Base-by-base conservation (phyloP, 371 early-diverging fungal genomes). In the Lichtheimia ramosa region DNA sequence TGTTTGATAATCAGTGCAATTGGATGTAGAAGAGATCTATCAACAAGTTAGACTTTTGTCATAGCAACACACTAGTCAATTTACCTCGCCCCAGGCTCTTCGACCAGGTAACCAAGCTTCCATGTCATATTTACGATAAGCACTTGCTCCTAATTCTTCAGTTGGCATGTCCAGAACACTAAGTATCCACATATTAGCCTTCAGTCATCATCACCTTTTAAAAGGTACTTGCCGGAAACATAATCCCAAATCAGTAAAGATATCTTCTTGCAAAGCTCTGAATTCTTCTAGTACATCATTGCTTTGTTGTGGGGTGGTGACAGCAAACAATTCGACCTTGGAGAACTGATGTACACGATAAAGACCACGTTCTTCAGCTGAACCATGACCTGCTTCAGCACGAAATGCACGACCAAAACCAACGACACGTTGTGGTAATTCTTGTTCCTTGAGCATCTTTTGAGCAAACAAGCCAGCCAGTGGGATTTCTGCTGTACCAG, bases 31-130 rank as follows among this genome's bases (percentile, higher is more conserved):
- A 5, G 91, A 89, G 15, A 93, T 85, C 83, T 84, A 62, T 18
- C 23, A 3, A 34, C 6, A 8, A 8, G 34, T 34, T 34, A 34
- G 27, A 14, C n/a, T n/a, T n/a, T 21, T 24, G 20, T 5, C 5
- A 25, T 15, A 25, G 39, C 14, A 55, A 24, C 34, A 34, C 10
- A 34, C 6, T 5, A 34, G 6, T 8, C 34, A 13, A 48, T 15
- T 63, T 72, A 88, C 87, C 79, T 97, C 97, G 23, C 97, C 97
- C 95, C 96, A 97, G 14, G 64, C 64, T 39, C 81, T 75, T 41
- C 91, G 77, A 2, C 95, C 96, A 1, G 96, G 96, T 91, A 97
- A 91, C 94, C 95, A 96, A 6, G 95, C 96, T 70, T 97, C 97
- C 63, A 97, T 93, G 60, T 97, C 96, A 64, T 87, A 92, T 62